These are phyloP conservation scores for Fagopyrum esculentum DNA, from an alignment of 148 eudicot genomes.

Conservation along the genomic window DNA sequence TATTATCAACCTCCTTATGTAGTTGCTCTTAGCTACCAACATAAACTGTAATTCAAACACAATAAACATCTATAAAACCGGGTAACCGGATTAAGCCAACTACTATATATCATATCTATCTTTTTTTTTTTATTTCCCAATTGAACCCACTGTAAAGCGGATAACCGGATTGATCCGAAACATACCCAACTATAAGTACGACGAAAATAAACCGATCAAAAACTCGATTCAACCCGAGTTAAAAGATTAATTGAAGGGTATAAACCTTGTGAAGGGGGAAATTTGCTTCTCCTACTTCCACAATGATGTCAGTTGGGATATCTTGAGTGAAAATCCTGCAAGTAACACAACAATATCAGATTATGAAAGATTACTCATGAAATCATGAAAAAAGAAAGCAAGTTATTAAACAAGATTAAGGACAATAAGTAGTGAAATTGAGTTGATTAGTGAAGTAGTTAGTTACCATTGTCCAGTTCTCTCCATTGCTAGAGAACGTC, in stretches of 20 bases:
- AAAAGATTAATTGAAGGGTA: neutral
- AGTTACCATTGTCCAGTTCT: conserved; percentile 91
- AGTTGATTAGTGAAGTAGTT: neutral
- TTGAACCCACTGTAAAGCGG: neutral
- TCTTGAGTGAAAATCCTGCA: conserved; percentile 92
- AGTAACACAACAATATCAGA: neutral
- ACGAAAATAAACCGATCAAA: too few relatives aligned
- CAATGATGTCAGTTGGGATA: conserved; percentile 69
- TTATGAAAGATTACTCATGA: neutral
- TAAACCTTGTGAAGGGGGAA: conserved; percentile 86
- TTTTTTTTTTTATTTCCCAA: neutral
- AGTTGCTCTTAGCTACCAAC: conserved; percentile 93
- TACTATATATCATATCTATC: neutral
- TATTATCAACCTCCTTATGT: conserved; percentile 57
- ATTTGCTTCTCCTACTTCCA: conserved; percentile 50
- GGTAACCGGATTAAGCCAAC: too few relatives aligned
- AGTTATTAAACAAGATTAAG: neutral
- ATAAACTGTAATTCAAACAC: conserved; percentile 52
- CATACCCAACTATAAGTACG: neutral
- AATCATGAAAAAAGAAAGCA: neutral
- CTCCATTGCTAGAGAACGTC: conserved; percentile 83
- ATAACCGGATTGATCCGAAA: neutral
- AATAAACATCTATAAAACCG: neutral
- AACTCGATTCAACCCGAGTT: neutral
- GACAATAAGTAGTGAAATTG: neutral